Evolutionary conservation across 768 basidiomycete species (phyloP).

Genomic region (Lactarius quietus): DNA sequence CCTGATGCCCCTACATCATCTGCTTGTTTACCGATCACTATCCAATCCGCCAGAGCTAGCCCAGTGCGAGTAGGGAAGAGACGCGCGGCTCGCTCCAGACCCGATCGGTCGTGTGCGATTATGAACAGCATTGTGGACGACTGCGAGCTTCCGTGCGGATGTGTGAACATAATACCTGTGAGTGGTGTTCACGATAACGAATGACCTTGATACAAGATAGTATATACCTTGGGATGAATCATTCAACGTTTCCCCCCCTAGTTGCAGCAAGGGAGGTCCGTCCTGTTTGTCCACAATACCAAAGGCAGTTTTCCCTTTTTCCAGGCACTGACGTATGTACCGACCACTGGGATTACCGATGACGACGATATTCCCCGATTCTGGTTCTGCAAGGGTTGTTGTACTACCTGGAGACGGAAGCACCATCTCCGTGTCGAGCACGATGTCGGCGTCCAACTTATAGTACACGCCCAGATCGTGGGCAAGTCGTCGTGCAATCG

Average conservation of each 20-base stretch:
- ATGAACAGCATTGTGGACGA: conserved; percentile 50
- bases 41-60: conserved; percentile 72
- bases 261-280: conserved; percentile 11
- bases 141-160: conserved; percentile 52
- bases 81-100: conserved; percentile 63
- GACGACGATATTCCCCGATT: conserved; percentile 53
- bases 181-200: neutral
- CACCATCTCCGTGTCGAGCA: conserved; percentile 40
- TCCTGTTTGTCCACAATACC: conserved; percentile 8
- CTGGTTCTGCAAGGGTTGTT: conserved; percentile 25
- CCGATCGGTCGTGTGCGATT: conserved; percentile 49
- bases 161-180: conserved; percentile 57
- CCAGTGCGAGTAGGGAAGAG: conserved; percentile 88
- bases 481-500: conserved; percentile 61
- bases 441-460: conserved; percentile 62
- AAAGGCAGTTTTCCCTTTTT: conserved; percentile 26
- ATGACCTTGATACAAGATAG: conserved; percentile 20
- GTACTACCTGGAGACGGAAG: conserved; percentile 22
- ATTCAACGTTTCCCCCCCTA: conserved; percentile 13
- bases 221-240: conserved; percentile 13
- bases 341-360: conserved; percentile 41
- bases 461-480: conserved; percentile 68
- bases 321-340: conserved; percentile 27
- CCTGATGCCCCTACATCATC: conserved; percentile 69
- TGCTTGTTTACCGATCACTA: conserved; percentile 52